Evolutionary conservation across 2,329 filamentous ascomycete genomes (phyloP).

Genomic region (Trichoderma sp.): DNA sequence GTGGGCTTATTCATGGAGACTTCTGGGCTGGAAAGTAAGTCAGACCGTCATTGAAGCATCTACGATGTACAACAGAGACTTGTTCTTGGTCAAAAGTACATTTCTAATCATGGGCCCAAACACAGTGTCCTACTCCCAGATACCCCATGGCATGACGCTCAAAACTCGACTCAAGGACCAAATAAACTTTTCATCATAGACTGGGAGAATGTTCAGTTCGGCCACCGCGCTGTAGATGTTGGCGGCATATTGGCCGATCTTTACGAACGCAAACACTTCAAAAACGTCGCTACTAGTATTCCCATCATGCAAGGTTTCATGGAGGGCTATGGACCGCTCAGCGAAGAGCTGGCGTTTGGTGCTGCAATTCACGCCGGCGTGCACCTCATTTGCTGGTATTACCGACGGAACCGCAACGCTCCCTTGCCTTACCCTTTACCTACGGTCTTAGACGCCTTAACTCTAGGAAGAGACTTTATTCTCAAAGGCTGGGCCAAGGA

Average conservation of each 20-base stretch:
- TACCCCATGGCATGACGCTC: not conserved
- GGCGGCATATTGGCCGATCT: not conserved
- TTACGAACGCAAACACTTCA: constrained; percentile 3
- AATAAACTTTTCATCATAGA: not conserved
- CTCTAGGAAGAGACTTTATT: not conserved
- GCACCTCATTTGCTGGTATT: constrained; percentile 6
- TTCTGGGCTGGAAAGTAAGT: constrained; percentile 4
- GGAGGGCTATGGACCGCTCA: not conserved
- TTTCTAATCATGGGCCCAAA: not conserved
- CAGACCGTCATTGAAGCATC: not conserved
- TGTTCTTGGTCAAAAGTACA: not conserved
- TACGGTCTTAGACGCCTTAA: not conserved
- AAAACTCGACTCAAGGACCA: not conserved
- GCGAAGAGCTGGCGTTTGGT: not conserved
- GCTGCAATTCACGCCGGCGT: not conserved
- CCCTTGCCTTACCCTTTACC: not conserved
- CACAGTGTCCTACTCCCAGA: not conserved
- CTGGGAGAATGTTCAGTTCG: not conserved
- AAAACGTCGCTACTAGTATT: not conserved
- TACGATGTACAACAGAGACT: too few relatives aligned
- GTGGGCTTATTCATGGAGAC: constrained; percentile 2
- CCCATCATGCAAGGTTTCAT: not conserved
- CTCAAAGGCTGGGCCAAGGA: not conserved
- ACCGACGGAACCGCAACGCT: not conserved
- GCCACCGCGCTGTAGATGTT: not conserved